Base-by-base conservation (phyloP, 306 rosid species). In the Dicorynia guianensis region DNA sequence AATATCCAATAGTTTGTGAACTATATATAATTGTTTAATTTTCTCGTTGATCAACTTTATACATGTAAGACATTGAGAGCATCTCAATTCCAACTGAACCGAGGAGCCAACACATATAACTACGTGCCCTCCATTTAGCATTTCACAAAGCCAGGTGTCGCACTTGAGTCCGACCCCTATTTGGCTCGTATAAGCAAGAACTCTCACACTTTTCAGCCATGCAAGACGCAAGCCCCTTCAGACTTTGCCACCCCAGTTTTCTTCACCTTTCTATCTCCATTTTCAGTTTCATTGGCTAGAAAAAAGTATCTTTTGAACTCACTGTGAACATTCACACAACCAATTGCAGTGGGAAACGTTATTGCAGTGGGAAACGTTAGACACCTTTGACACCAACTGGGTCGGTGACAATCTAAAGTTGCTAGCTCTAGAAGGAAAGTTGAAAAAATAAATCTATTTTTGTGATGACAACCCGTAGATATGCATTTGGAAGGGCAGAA, bases 401-500 rank as follows among this genome's bases (percentile, higher is more conserved):
- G 46, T 42, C 65, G 6, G 6, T 50, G 71, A 40, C 35, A 34
- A 53, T 52, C 36, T 11, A 3, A 25, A 33, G 2, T 12, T 13
- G 11, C 10, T 11, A 34, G 33, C 20, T 1, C 38, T 13, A 39
- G 46, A 40, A 44, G 14, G 5, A 40, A 56, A 42, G 53, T n/a
- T 15, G 67, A 38, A 54, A 54, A 40, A 50, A 1, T 11, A 13
- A 50, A 35, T 11, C 19, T 34, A 5, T 39, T n/a, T 15, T 58
- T 20, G 74, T 10, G 18, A 89, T 92, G 95, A 80, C 91, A 64
- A 67, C 84, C 4, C 75, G 98, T 59, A 91, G 91, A 79, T 93
- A 93, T 62, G 89, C 64, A 10, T 63, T 93, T 35, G 93, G 93
- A 85, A 79, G 96, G 72, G 80, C 83, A 5, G 91, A 90, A 39